phyloP scores from a whole-genome alignment of 192 early-diverging fungal species.

The Umbelopsis sp. region DNA sequence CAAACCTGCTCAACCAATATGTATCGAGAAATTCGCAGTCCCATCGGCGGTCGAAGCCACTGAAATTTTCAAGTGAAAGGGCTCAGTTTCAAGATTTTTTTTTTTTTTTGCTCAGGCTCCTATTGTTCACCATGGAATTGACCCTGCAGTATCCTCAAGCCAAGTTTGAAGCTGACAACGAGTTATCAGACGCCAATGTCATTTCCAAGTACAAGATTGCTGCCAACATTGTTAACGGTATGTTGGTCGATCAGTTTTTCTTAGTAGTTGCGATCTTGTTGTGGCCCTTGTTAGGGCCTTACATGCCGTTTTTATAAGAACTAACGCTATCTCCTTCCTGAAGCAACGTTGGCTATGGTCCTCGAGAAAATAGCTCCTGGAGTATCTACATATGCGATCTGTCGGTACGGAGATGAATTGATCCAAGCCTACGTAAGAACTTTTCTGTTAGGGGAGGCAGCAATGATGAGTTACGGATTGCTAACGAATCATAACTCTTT shows the following conservation, averaged over 20 bases:
- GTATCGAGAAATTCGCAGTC: neutral
- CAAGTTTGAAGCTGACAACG: constrained; percentile 65
- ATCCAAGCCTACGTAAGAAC: constrained; percentile 55
- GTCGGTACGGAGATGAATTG: constrained; percentile 67
- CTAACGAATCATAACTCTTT: neutral
- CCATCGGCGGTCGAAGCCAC: neutral
- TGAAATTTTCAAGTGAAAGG: constrained; percentile 10
- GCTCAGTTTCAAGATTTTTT: neutral
- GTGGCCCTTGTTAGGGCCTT: too few species aligned
- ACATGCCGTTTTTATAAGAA: too few species aligned
- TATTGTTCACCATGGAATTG: constrained; percentile 33
- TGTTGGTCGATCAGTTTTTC: neutral
- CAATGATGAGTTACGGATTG: neutral
- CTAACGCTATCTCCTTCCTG: neutral
- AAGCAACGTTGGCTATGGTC: constrained; percentile 60
- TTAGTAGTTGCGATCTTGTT: too few species aligned
- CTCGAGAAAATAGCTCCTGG: constrained; percentile 56
- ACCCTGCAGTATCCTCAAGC: constrained; percentile 37
- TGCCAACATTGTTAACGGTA: constrained; percentile 78
- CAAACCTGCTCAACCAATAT: too few species aligned
- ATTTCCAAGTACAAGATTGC: constrained; percentile 77
- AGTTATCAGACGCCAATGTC: constrained; percentile 61
- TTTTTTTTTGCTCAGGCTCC: neutral
- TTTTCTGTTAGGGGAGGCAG: neutral
- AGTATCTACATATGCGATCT: constrained; percentile 63